Percentiles rank a stretch among this genome's conserved stretches.
Conservation (phyloP, 495 filamentous ascomycete genomes). For the Penicillium odoratum region DNA sequence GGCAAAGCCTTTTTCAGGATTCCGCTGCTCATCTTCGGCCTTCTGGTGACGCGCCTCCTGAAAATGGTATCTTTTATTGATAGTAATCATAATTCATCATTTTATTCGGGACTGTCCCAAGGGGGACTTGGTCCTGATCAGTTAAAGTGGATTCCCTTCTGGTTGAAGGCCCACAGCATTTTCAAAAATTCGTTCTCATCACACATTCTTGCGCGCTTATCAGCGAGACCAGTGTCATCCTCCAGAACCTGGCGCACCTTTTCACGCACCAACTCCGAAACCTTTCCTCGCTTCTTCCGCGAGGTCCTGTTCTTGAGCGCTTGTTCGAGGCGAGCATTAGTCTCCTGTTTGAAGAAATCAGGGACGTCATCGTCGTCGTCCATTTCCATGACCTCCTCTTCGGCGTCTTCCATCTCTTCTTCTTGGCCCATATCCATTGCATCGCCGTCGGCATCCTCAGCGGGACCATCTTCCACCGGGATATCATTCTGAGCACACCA, state of each 20-base stretch:
- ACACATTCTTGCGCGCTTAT: conserved; percentile 78
- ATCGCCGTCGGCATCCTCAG: conserved; percentile 42
- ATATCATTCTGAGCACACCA: conserved; percentile 86
- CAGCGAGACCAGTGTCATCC: conserved; percentile 71
- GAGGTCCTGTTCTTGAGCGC: conserved; percentile 47
- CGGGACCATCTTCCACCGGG: conserved; percentile 67
- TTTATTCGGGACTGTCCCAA: conserved; percentile 16
- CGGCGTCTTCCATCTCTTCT: conserved; percentile 32
- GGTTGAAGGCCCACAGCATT: conserved; percentile 75
- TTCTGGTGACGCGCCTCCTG: conserved; percentile 41
- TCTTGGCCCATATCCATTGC: conserved; percentile 48
- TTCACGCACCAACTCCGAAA: conserved; percentile 72
- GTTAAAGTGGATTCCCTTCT: conserved; percentile 91
- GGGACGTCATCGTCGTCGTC: conserved; percentile 64
- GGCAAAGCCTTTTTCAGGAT: conserved; percentile 89
- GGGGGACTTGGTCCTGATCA: conserved; percentile 38
- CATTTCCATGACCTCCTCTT: conserved; percentile 53
- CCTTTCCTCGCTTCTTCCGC: conserved; percentile 71
- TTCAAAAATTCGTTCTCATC: conserved; percentile 89
- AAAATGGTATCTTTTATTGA: conserved; percentile 46
- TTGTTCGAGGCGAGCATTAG: conserved; percentile 43
- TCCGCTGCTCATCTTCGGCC: conserved; percentile 78
- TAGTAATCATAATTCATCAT: conserved; percentile 39
- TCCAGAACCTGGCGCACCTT: conserved; percentile 83
- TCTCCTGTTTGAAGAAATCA: conserved; percentile 74